Evolutionary conservation across 108 stramenopile species (phyloP).

Genomic region (Nitzschia sp.): DNA sequence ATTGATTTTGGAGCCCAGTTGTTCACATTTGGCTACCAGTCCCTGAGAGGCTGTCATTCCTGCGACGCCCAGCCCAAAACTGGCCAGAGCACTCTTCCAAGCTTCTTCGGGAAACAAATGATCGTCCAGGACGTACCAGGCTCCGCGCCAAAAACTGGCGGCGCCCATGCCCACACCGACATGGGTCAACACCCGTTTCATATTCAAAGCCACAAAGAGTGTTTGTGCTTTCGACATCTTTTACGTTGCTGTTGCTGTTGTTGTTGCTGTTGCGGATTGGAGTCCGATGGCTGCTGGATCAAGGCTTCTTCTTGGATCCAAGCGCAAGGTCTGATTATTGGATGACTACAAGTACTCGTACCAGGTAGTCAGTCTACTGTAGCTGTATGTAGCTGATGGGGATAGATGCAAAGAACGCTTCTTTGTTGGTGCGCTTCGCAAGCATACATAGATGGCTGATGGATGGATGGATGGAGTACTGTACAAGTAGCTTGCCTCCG

Average conservation of each 20-base stretch:
- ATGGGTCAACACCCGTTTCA: conserved; percentile 23
- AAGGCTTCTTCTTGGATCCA: no score
- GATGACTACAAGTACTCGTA: no score
- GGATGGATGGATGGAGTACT: no score
- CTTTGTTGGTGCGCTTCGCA: no score
- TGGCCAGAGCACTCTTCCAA: conserved; percentile 26
- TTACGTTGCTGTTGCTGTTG: background rate
- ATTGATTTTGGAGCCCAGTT: conserved; percentile 2
- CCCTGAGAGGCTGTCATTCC: conserved; percentile 51
- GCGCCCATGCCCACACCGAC: conserved; percentile 34
- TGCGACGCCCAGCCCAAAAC: conserved; percentile 33
- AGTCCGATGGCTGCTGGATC: background rate
- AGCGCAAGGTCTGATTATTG: no score
- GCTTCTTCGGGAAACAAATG: conserved; percentile 56
- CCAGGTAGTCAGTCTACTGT: no score
- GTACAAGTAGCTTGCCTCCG: no score
- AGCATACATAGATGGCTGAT: no score
- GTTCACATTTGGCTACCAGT: conserved; percentile 34
- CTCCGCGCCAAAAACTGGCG: conserved; percentile 58
- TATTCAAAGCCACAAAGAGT: conserved; percentile 7
- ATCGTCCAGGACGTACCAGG: conserved; percentile 74
- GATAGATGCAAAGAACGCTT: no score
- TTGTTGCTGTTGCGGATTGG: background rate
- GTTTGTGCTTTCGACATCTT: conserved; percentile 4
- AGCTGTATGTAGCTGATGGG: no score